phyloP scores from a whole-genome alignment of 176 grass and related monocot genomes.

The Rhynchospora pubera region DNA sequence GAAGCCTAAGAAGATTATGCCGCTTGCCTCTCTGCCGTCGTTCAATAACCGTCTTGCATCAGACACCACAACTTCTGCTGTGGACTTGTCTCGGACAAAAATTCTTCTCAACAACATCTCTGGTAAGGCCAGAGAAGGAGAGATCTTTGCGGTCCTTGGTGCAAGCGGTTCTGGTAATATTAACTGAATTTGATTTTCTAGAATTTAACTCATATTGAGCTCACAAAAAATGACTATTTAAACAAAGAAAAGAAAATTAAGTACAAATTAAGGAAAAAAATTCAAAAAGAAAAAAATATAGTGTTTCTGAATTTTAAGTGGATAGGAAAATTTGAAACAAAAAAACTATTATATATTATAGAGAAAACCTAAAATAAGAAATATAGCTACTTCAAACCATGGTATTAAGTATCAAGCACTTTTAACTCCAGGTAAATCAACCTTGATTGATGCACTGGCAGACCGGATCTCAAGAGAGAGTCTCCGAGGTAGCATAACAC shows the following conservation, averaged over 20 bases:
- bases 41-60: conserved; percentile 19
- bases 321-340: neutral
- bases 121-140: conserved; percentile 49
- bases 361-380: neutral
- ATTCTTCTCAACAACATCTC: conserved; percentile 51
- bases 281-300: neutral
- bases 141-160: conserved; percentile 76
- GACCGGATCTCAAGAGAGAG: conserved; percentile 48
- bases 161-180: conserved; percentile 61
- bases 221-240: neutral
- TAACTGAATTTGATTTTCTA: neutral
- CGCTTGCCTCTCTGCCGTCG: conserved; percentile 10
- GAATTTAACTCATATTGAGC: neutral
- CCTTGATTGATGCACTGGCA: conserved; percentile 68
- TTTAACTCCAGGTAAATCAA: conserved; percentile 42
- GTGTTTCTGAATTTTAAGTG: neutral
- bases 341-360: neutral
- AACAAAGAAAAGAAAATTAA: neutral
- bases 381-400: neutral
- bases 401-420: neutral
- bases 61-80: neutral
- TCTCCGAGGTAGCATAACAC: conserved; percentile 42
- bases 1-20: neutral
- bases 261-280: neutral
- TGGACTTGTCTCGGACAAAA: conserved; percentile 35